Conservation (phyloP, 148 eudicot genomes). For the Vaccinium darrowii region DNA sequence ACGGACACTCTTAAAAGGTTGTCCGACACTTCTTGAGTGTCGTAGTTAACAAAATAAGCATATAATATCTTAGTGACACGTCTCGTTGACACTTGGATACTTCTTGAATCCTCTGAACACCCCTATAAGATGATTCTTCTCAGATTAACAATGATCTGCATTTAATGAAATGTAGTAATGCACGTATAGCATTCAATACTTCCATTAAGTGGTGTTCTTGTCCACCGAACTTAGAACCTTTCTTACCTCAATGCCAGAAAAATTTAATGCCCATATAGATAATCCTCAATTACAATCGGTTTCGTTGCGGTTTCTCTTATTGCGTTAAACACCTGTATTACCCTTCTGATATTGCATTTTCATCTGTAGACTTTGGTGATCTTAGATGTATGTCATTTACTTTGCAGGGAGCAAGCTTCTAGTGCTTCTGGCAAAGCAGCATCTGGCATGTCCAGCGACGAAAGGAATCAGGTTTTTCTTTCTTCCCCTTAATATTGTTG, state of each 20-base stretch:
- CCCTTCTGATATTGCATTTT: not conserved
- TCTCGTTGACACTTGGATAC: not conserved
- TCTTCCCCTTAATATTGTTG: slow-evolving; percentile 3
- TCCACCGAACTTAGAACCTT: not conserved
- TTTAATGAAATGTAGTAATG: not conserved
- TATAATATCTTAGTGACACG: not conserved
- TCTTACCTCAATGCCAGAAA: not conserved
- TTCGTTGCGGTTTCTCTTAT: not conserved
- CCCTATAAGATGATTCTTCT: not conserved
- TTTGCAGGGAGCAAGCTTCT: slow-evolving; percentile 88
- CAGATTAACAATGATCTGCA: not conserved
- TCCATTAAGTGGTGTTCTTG: not conserved
- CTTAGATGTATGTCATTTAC: not conserved
- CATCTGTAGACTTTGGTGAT: not conserved
- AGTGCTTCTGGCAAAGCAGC: slow-evolving; percentile 86
- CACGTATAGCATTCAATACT: not conserved
- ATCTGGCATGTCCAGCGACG: slow-evolving; percentile 89
- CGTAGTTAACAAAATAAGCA: not conserved
- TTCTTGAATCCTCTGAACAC: not conserved
- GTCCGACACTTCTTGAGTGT: not conserved
- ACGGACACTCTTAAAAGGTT: not conserved
- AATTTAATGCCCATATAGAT: not conserved
- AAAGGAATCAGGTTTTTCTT: slow-evolving; percentile 66
- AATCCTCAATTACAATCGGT: not conserved
- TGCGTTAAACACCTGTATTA: not conserved